Evolutionary conservation across 2,329 filamentous ascomycete genomes (phyloP).

Genomic region (Westerdykella aurantiaca): DNA sequence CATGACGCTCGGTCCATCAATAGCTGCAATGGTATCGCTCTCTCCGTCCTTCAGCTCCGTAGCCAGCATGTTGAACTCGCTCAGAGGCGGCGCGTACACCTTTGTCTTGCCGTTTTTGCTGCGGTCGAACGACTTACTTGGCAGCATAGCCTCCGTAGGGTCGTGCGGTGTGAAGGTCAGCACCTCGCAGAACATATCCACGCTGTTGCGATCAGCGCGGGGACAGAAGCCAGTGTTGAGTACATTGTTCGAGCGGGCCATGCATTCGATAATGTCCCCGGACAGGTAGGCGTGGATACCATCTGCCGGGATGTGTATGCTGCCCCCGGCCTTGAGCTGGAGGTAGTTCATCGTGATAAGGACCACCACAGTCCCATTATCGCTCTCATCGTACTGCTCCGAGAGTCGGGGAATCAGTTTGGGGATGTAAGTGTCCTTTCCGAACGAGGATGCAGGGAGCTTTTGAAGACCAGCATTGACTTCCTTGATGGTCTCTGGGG

Average conservation of each 20-base stretch:
- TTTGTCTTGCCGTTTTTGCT: constrained; percentile 56
- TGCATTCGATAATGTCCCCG: constrained; percentile 72
- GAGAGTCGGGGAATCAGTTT: constrained; percentile 60
- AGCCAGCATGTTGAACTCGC: constrained; percentile 65
- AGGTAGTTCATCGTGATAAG: constrained; percentile 71
- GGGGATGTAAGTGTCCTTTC: constrained; percentile 53
- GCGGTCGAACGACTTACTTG: constrained; percentile 44
- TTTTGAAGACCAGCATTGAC: constrained; percentile 50
- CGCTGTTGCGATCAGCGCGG: constrained; percentile 55
- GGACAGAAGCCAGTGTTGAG: constrained; percentile 71
- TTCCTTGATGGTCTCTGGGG: constrained; percentile 48
- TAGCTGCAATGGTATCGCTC: constrained; percentile 50
- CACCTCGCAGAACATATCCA: constrained; percentile 58
- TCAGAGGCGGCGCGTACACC: constrained; percentile 61
- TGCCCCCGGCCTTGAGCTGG: constrained; percentile 58
- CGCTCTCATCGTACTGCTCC: constrained; percentile 56
- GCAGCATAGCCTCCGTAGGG: constrained; percentile 52
- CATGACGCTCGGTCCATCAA: constrained; percentile 58
- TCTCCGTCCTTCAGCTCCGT: constrained; percentile 54
- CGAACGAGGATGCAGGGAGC: constrained; percentile 47
- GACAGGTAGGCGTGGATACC: constrained; percentile 68
- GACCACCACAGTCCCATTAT: constrained; percentile 64
- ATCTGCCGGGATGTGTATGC: constrained; percentile 66
- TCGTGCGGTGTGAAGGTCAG: constrained; percentile 61
- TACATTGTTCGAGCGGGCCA: constrained; percentile 71